Conservation (phyloP, 805 yeast genomes). For the Candida boidinii region DNA sequence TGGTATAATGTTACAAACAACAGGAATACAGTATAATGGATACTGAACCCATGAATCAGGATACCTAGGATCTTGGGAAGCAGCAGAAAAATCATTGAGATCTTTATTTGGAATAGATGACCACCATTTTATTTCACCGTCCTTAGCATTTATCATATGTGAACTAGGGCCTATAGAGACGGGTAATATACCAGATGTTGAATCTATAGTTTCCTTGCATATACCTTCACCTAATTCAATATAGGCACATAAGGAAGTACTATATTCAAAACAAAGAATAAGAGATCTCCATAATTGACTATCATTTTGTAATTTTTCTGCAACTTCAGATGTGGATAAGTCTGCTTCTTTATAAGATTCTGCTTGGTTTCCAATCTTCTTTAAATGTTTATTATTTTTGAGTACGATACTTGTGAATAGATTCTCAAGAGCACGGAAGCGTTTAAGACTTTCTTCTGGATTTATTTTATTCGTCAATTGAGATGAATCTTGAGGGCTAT, state of each 20-base stretch:
- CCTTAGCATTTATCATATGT: neutral
- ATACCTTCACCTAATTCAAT: constrained; percentile 33
- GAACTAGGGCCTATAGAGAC: constrained; percentile 23
- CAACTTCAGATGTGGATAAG: too few relatives aligned
- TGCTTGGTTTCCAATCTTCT: too few relatives aligned
- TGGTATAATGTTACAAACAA: constrained; percentile 23
- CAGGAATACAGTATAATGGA: constrained; percentile 23
- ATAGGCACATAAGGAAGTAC: too few relatives aligned
- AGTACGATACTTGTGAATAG: too few relatives aligned
- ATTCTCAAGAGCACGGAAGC: too few relatives aligned
- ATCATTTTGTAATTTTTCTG: too few relatives aligned
- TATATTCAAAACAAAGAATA: too few relatives aligned
- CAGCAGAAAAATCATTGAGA: constrained; percentile 6
- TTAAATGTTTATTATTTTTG: too few relatives aligned
- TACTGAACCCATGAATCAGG: constrained; percentile 35
- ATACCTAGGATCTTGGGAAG: constrained; percentile 12
- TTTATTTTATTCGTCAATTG: too few relatives aligned
- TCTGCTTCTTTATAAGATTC: too few relatives aligned
- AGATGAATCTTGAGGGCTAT: constrained; percentile 7
- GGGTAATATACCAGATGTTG: constrained; percentile 7
- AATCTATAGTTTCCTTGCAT: constrained; percentile 14
- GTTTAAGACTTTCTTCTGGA: too few relatives aligned
- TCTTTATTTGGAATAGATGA: neutral
- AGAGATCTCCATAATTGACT: too few relatives aligned
- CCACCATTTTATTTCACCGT: neutral